Base-by-base conservation (phyloP, 495 filamentous ascomycete genomes). In the Penicillium alfredii region DNA sequence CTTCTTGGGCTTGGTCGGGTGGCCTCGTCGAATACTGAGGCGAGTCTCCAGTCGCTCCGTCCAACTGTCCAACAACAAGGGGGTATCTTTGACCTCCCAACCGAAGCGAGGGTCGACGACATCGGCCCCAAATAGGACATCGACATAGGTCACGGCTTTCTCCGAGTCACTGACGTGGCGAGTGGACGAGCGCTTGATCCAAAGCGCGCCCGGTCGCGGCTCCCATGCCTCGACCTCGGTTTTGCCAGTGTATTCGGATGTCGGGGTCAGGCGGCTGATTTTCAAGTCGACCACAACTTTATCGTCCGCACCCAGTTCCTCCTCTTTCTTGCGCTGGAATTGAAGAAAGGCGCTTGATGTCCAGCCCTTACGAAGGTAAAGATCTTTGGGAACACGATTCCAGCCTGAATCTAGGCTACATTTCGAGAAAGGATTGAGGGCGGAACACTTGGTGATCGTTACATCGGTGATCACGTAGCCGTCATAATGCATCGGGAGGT, bases 71-170 rank as follows among this genome's bases (percentile, higher is more conserved):
- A 94, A 61, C 30, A 86, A 56, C 38, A 93, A 62, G 8, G 82
- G 69, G 9, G 76, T 81, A 29, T 82, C 78, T 30, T 73, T 74
- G 16, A 94, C 71, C 44, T 80, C 66, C 92, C 92, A 98, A 11
- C 82, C 82, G 4, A 74, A 67, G 25, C 92, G 76, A 8, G 86
- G 87, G 53, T 98, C 92, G 4, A 89, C 86, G 5, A 88, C 92
- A 61, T 97, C 92, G 3, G 87, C 80, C 15, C 92, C 92, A 55
- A 94, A 98, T 2, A 98, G 69, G 1, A 97, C 78, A 61, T 98
- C 92, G 6, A 96, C 72, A 3, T 77, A 82, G 4, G 88, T 97
- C 25, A 98, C 72, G 4, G 81, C 81, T 26, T 71, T 72, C 24
- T 80, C 74, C 3, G 82, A 88, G 48, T 94, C 88, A 47, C 81